These are phyloP conservation scores for Pneumocystis carinii DNA, from an alignment of 1,139 yeast genomes.

Conservation along the genomic window DNA sequence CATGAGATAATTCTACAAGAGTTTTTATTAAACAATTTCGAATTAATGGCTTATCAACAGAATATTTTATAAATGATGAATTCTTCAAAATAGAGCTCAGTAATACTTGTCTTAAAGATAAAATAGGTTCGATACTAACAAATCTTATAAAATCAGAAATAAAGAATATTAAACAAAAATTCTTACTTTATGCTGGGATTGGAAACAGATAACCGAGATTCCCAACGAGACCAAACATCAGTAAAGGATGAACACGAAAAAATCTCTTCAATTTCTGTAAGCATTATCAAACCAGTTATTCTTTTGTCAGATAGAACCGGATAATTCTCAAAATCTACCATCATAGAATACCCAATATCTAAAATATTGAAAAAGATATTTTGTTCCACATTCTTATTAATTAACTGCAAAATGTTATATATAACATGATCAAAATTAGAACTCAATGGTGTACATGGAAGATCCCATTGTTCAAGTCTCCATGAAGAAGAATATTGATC, in stretches of 20 bases:
- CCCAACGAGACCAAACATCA: background rate
- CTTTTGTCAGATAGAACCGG: background rate
- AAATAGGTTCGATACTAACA: background rate
- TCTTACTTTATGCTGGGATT: background rate
- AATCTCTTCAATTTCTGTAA: conserved; percentile 3
- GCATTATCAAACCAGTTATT: conserved; percentile 9
- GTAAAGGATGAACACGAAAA: background rate
- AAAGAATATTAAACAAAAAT: background rate
- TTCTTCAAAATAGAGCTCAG: background rate
- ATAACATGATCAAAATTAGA: conserved; percentile 30
- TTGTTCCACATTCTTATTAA: conserved; percentile 17
- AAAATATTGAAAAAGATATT: background rate
- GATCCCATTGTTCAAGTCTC: conserved; percentile 60
- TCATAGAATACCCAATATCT: background rate
- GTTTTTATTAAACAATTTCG: background rate
- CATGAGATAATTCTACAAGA: conserved; percentile 2
- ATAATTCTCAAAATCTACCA: background rate
- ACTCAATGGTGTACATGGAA: conserved; percentile 32
- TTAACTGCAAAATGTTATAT: conserved; percentile 34
- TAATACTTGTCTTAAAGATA: background rate
- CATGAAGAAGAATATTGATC: conserved; percentile 40
- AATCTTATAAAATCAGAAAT: background rate
- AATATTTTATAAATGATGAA: background rate
- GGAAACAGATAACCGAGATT: background rate
- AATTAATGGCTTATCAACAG: conserved; percentile 2